A percentile compares a stretch with the other conserved stretches of the same genome.
These are phyloP conservation scores for Fonsecaea pedrosoi DNA, from an alignment of 2,329 filamentous ascomycete genomes.

Conservation along the genomic window DNA sequence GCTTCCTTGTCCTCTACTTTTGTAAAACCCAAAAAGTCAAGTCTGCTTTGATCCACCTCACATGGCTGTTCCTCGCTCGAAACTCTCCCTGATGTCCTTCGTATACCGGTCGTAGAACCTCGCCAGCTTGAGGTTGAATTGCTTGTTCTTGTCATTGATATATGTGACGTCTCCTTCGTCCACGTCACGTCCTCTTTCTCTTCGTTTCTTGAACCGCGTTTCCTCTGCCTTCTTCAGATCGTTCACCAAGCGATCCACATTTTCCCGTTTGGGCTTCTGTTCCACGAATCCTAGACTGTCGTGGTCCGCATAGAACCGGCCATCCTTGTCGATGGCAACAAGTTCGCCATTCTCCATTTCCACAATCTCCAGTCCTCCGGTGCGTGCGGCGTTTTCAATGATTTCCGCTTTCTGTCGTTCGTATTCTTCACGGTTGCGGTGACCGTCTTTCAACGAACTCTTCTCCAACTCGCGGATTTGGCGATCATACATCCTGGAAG, in stretches of 20 bases:
- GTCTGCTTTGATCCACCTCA: constrained; percentile 48
- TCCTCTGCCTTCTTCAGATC: constrained; percentile 91
- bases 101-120: constrained; percentile 99
- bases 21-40: neutral
- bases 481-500: constrained; percentile 90
- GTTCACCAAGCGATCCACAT: constrained; percentile 83
- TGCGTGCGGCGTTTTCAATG: constrained; percentile 81
- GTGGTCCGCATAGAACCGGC: constrained; percentile 86
- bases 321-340: constrained; percentile 89
- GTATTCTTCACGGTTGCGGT: constrained; percentile 74
- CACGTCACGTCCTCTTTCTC: constrained; percentile 75
- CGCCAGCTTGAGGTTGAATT: constrained; percentile 97
- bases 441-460: constrained; percentile 43
- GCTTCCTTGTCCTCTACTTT: no score
- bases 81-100: constrained; percentile 93
- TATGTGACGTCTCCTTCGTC: constrained; percentile 94
- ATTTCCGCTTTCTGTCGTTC: constrained; percentile 72
- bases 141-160: constrained; percentile 99
- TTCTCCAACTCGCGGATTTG: constrained; percentile 79
- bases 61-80: constrained; percentile 96
- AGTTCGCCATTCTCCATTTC: constrained; percentile 95
- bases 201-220: constrained; percentile 80
- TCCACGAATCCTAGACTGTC: constrained; percentile 81
- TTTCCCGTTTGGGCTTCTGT: constrained; percentile 85
- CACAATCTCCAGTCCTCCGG: constrained; percentile 86